phyloP scores from a whole-genome alignment of 805 yeast genomes.

The Ogataea dorogensis region DNA sequence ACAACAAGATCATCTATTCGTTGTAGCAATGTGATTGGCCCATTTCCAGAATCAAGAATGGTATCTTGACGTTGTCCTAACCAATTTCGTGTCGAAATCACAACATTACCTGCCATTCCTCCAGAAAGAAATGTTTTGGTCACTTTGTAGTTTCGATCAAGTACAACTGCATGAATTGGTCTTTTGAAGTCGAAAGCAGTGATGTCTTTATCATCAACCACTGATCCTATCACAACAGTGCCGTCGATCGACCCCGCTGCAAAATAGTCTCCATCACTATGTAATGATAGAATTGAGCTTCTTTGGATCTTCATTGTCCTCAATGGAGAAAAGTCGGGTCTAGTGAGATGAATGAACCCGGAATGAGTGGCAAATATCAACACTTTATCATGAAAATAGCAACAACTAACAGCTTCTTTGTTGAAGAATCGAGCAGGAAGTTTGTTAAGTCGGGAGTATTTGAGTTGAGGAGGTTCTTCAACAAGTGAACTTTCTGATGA shows the following conservation, averaged over 20 bases:
- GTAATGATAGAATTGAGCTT: constrained; percentile 74
- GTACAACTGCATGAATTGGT: constrained; percentile 83
- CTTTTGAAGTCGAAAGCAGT: constrained; percentile 79
- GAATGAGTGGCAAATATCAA: constrained; percentile 88
- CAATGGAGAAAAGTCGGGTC: constrained; percentile 55
- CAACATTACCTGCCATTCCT: constrained; percentile 83
- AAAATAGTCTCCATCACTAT: constrained; percentile 69
- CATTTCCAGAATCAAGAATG: constrained; percentile 55
- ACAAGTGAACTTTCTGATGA: constrained; percentile 2
- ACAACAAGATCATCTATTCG: constrained; percentile 63
- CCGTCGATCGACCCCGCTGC: constrained; percentile 96
- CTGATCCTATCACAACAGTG: constrained; percentile 77
- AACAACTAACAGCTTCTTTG: constrained; percentile 76
- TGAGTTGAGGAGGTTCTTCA: constrained; percentile 67
- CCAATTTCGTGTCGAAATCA: constrained; percentile 80
- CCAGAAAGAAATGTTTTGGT: constrained; percentile 76
- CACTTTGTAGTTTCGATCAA: constrained; percentile 65
- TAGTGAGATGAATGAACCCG: constrained; percentile 71
- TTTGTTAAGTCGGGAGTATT: constrained; percentile 66
- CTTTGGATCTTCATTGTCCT: constrained; percentile 81
- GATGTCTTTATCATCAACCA: constrained; percentile 59
- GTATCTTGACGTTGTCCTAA: constrained; percentile 76
- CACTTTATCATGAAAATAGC: constrained; percentile 55
- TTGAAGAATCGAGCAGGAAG: constrained; percentile 70
- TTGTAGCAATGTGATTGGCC: constrained; percentile 69